Evolutionary conservation across 768 basidiomycete genomes (phyloP), one percentile per base, ranked within the genome.

Genomic region (Rhodotorula kratochvilovae): DNA sequence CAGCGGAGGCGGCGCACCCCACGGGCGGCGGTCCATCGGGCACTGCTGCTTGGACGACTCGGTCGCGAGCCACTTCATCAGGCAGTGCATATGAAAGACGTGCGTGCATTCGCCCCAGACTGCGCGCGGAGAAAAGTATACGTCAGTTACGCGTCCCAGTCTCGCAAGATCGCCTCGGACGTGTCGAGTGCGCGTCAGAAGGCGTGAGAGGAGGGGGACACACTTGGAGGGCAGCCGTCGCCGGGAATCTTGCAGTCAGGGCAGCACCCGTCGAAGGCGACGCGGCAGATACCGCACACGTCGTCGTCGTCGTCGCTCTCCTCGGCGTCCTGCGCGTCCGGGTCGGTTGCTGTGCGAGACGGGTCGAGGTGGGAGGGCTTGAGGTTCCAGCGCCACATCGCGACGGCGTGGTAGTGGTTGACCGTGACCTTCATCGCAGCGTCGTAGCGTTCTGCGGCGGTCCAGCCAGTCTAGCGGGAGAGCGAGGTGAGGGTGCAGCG

Each of bases 101-200:
- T 98, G 96, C 12, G 88, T 91, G 79, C 95, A 99, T 81, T 96
- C 89, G 45, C 96, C 96, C 91, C 93, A 98, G 64, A 98, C 95
- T 98, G 74, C n/a, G 16, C 43, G 35, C 53, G 31, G 39, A 25
- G 48, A 43, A 39, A 57, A n/a, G 50, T 33, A n/a, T 21, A 19
- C 57, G 54, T 36, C 67, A 57, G 43, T 54, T 39, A 13, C 6
- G 39, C 39, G 39, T 39, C 13, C 8, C 39, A 39, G 13, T 6
- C 39, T 39, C 39, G 39, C 6, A 31, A 29, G 25, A 23, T 25
- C 25, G 48, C 6, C 25, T 23, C 7, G 46, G 3, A 21, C 4
- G 7, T 1, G 23, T 23, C 11, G 48, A 50, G 48, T 11, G 11
- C 23, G 57, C 16, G 43, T 33, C 15, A 33, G 17, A 51, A 29